These are phyloP conservation scores for Solanum peruvianum DNA, from an alignment of 257 asterid genomes.

Conservation along the genomic window DNA sequence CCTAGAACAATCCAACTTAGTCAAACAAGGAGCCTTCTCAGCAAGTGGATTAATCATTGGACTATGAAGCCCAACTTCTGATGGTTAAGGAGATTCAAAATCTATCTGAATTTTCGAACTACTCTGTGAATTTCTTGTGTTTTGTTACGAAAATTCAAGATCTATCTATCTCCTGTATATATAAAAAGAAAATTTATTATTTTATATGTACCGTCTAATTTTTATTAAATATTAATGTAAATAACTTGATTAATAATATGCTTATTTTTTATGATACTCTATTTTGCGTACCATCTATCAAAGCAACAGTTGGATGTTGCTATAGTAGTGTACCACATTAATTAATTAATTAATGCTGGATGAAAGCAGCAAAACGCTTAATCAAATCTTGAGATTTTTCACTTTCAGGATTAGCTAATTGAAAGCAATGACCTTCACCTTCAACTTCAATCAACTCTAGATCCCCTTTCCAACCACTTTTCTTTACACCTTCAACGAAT, in stretches of 20 bases:
- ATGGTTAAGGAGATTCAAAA: neutral
- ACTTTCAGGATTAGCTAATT: neutral
- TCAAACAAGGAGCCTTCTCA: neutral
- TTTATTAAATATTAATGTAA: too few relatives aligned
- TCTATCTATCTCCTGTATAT: too few relatives aligned
- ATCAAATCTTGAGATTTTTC: constrained; percentile 25
- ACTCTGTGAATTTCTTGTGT: too few relatives aligned
- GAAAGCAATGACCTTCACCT: constrained; percentile 40
- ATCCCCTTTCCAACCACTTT: constrained; percentile 50
- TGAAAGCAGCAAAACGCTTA: constrained; percentile 24
- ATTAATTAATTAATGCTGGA: neutral
- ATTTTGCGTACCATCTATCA: too few relatives aligned
- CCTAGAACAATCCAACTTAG: neutral
- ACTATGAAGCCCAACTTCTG: neutral
- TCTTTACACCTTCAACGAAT: constrained; percentile 27
- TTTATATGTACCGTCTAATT: too few relatives aligned
- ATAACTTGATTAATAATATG: too few relatives aligned
- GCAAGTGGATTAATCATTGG: constrained; percentile 1
- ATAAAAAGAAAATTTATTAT: too few relatives aligned
- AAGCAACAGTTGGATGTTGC: too few relatives aligned
- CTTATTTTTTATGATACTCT: too few relatives aligned
- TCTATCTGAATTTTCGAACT: too few relatives aligned
- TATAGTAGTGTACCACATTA: too few relatives aligned
- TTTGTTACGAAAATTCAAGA: too few relatives aligned
- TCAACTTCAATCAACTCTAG: constrained; percentile 35